Evolutionary conservation across 495 filamentous ascomycete species (phyloP).

Genomic region (Aeminium ludgeri): DNA sequence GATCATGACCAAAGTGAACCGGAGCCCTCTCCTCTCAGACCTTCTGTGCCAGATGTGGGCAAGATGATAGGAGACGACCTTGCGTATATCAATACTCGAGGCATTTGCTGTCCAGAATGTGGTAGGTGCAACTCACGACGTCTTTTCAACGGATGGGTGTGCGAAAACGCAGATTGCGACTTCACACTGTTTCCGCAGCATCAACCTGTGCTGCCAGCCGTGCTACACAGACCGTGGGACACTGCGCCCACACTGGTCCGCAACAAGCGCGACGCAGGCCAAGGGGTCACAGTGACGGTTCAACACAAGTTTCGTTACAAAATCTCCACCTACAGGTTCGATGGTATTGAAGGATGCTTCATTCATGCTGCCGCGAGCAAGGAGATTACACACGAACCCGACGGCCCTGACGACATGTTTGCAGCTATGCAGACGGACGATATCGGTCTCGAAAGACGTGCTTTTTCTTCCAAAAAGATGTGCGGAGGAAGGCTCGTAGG

Average conservation of each 20-base stretch:
- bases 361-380: conserved; percentile 43
- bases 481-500: conserved; percentile 19
- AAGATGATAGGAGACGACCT: conserved; percentile 11
- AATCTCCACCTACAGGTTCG: conserved; percentile 19
- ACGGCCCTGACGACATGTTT: conserved; percentile 52
- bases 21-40: conserved; percentile 25
- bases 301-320: conserved; percentile 22
- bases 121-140: conserved; percentile 43
- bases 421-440: conserved; percentile 38
- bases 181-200: conserved; percentile 20
- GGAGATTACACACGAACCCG: conserved; percentile 29
- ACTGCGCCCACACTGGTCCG: conserved; percentile 8
- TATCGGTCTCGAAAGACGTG: conserved; percentile 42
- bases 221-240: conserved; percentile 11
- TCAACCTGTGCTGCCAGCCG: conserved; percentile 15
- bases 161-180: conserved; percentile 34
- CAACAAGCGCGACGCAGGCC: conserved; percentile 16
- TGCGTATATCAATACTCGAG: conserved; percentile 23
- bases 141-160: conserved; percentile 50
- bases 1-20: conserved; percentile 24
- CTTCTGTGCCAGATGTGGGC: conserved; percentile 26
- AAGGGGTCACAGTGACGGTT: conserved; percentile 24
- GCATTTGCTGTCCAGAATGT: conserved; percentile 61
- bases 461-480: conserved; percentile 15
- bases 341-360: conserved; percentile 37